Conservation (phyloP, 2,329 filamentous ascomycete species). For the Apiospora pterosperma region DNA sequence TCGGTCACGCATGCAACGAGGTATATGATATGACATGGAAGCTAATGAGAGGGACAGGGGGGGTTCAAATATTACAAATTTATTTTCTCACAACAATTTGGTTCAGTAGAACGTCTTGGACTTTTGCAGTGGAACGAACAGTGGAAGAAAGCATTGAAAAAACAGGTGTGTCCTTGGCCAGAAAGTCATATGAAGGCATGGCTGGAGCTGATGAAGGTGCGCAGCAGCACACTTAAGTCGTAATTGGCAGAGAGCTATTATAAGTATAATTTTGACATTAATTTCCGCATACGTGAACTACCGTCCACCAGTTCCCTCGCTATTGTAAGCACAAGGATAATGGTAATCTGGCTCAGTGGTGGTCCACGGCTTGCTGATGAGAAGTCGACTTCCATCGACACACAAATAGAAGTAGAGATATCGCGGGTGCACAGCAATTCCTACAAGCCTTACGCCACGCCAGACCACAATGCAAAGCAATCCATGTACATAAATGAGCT, state of each 20-base stretch:
- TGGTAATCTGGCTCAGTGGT: not conserved
- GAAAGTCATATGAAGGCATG: too few relatives aligned
- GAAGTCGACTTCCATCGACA: not conserved
- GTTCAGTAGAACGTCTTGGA: not conserved
- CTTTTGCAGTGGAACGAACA: too few relatives aligned
- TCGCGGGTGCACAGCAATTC: not conserved
- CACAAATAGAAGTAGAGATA: not conserved
- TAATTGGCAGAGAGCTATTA: not conserved
- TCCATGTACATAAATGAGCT: not conserved
- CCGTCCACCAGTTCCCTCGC: not conserved
- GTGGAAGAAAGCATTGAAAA: too few relatives aligned
- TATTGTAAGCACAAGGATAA: not conserved
- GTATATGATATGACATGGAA: not conserved
- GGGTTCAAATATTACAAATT: not conserved
- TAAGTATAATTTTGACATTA: not conserved
- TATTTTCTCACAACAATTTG: not conserved
- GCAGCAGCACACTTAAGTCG: too few relatives aligned
- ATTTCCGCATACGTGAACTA: not conserved
- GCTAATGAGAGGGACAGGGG: not conserved
- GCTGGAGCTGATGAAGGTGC: too few relatives aligned
- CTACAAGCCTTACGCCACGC: not conserved
- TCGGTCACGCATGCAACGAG: not conserved
- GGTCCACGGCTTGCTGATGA: not conserved
- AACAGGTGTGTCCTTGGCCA: too few relatives aligned
- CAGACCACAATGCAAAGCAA: not conserved